Base-by-base conservation (phyloP, 1,139 yeast genomes). In the Torulaspora globosa region DNA sequence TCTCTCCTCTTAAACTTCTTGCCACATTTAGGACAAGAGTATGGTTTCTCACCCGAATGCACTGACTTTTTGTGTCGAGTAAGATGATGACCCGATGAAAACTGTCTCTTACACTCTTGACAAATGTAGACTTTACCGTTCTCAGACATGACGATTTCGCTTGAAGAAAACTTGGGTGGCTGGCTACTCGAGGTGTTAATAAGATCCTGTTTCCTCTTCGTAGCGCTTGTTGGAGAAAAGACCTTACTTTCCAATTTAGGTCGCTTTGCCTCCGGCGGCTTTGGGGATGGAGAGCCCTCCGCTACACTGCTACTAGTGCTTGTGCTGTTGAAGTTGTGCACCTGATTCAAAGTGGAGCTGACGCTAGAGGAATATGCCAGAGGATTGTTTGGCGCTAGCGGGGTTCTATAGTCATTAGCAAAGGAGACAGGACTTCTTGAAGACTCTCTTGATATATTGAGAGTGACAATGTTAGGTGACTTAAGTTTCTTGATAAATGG, bases 11-110 rank as follows among this genome's bases (percentile, higher is more conserved):
- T 65, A 43, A 65, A 65, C 31, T 59, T 56, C 40, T 65, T 65
- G n/a, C 68, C 68, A 53, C 69, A 65, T 42, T 65, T 62, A 10
- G 68, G 67, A 52, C 69, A 65, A 2, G 68, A 63, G 41, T 63
- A 65, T 1, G 68, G 67, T 43, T 65, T 65, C 40, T 63, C 67
- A 12, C 67, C 67, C 3, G 68, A 63, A 48, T 65, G 69, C 19
- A 65, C 69, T 4, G 68, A 64, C 41, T 65, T 65, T 48, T 65
- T 65, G 47, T 65, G 69, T 43, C 69, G 62, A 33, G 69, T 65
- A 21, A 65, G 50, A 49, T 65, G 69, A 44, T 65, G 69, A 7
- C 69, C 69, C 1, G 68, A 64, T 1, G 68, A 63, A 43, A 65
- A 65, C 43, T 63, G 65, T 40, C 68, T 56, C 35, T 59, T 58